Evolutionary conservation across 169 alveolate genomes (phyloP).

Genomic region (Cardiosporidium cionae): DNA sequence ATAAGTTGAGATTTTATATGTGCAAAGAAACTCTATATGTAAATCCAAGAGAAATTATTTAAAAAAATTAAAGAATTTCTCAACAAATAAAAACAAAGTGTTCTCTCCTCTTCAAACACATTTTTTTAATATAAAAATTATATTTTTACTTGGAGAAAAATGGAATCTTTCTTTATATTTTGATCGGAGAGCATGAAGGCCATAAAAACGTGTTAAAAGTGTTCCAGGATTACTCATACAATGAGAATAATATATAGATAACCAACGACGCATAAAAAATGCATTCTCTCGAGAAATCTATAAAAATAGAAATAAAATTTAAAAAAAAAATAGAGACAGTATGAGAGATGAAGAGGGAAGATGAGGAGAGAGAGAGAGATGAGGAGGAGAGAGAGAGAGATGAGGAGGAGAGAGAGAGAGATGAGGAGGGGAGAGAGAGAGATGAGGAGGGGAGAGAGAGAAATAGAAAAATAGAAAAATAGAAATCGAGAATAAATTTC

Average conservation of each 20-base stretch:
- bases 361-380: not conserved
- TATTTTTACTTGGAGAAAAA: not conserved
- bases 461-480: not conserved
- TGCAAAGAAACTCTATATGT: too few relatives aligned
- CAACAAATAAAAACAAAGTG: not conserved
- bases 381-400: not conserved
- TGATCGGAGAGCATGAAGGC: conserved; percentile 79
- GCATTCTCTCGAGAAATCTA: conserved; percentile 46
- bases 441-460: not conserved
- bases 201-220: conserved; percentile 61
- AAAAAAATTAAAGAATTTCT: too few relatives aligned
- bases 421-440: not conserved
- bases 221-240: conserved; percentile 56
- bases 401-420: not conserved
- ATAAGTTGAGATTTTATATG: too few relatives aligned
- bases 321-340: not conserved
- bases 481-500: not conserved
- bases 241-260: conserved; percentile 42
- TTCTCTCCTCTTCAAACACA: not conserved
- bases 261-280: conserved; percentile 37
- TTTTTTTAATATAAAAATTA: not conserved
- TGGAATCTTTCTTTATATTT: conserved; percentile 35
- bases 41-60: too few relatives aligned
- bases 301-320: not conserved
- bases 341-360: not conserved